A percentile compares a stretch with the other conserved stretches of the same genome.
These are phyloP conservation scores for Podaxis mareebaensis DNA, from an alignment of 768 basidiomycete species.

Conservation along the genomic window DNA sequence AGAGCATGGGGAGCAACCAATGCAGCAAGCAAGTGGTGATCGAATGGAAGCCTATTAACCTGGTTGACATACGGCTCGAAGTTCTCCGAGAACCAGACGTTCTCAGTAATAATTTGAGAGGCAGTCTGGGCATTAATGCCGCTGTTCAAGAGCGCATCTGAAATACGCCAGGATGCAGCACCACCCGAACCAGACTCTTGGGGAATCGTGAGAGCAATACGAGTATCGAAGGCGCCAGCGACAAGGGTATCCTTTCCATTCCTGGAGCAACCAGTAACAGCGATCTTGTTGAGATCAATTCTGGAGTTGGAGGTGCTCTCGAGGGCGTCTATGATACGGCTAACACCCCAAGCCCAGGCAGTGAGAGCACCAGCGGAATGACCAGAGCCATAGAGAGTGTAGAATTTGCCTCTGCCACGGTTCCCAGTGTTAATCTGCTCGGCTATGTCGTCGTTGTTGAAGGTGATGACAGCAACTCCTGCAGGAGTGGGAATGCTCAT, in stretches of 20 bases:
- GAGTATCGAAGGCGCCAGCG: conserved; percentile 58
- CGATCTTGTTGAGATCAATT: conserved; percentile 50
- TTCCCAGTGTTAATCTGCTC: conserved; percentile 41
- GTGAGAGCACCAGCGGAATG: conserved; percentile 54
- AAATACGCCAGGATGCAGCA: conserved; percentile 58
- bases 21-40: conserved; percentile 58
- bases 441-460: conserved; percentile 56
- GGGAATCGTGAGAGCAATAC: conserved; percentile 59
- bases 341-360: conserved; percentile 64
- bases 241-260: conserved; percentile 63
- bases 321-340: conserved; percentile 59
- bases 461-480: conserved; percentile 47
- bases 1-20: conserved; percentile 57
- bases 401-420: conserved; percentile 59
- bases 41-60: conserved; percentile 49
- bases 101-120: conserved; percentile 57
- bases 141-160: conserved; percentile 41
- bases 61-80: conserved; percentile 49
- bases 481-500: conserved; percentile 38
- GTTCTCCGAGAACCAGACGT: conserved; percentile 60
- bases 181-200: conserved; percentile 67
- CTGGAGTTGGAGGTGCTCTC: conserved; percentile 41
- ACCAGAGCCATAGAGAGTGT: conserved; percentile 48
- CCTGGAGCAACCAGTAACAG: conserved; percentile 59
- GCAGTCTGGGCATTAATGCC: conserved; percentile 53